Conservation (phyloP, 2,329 filamentous ascomycete genomes). For the Graphilbum fragrans region DNA sequence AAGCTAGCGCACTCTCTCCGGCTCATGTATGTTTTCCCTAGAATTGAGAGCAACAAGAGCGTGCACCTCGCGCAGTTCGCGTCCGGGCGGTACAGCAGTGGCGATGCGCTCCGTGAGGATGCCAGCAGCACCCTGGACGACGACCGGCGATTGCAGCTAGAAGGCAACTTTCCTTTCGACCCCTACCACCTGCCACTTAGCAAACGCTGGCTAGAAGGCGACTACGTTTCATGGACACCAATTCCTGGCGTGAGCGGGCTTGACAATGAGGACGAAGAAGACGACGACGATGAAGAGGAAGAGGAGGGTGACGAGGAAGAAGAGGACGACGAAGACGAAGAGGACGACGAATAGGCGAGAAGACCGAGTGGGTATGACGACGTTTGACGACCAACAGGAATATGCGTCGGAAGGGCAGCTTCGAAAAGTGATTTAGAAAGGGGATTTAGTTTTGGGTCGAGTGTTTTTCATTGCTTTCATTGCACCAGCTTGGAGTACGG, state of each 20-base stretch:
- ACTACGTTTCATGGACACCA: slow-evolving; percentile 72
- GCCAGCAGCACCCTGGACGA: slow-evolving; percentile 43
- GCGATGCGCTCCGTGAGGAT: slow-evolving; percentile 35
- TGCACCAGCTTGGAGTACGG: too few species aligned
- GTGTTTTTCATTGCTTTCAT: too few species aligned
- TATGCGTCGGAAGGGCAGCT: too few species aligned
- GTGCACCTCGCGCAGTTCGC: slow-evolving; percentile 65
- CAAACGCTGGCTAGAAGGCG: slow-evolving; percentile 73
- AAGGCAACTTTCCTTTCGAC: slow-evolving; percentile 95
- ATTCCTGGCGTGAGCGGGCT: slow-evolving; percentile 57
- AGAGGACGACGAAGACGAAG: slow-evolving; percentile 2
- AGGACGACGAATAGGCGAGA: too few species aligned
- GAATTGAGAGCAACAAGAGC: slow-evolving; percentile 87
- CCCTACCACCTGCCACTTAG: slow-evolving; percentile 85
- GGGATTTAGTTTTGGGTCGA: too few species aligned
- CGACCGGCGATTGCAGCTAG: slow-evolving; percentile 72
- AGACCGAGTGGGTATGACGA: not conserved
- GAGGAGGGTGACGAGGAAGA: slow-evolving; percentile 20
- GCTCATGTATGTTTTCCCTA: slow-evolving; percentile 79
- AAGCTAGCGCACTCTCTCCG: slow-evolving; percentile 74
- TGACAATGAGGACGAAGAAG: slow-evolving; percentile 37
- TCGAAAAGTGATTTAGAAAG: too few species aligned
- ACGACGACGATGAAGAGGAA: slow-evolving; percentile 29
- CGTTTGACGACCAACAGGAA: not conserved
- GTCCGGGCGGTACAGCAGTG: slow-evolving; percentile 40